phyloP scores from a whole-genome alignment of 495 filamentous ascomycete species.

The Astrocystis sublimbata region DNA sequence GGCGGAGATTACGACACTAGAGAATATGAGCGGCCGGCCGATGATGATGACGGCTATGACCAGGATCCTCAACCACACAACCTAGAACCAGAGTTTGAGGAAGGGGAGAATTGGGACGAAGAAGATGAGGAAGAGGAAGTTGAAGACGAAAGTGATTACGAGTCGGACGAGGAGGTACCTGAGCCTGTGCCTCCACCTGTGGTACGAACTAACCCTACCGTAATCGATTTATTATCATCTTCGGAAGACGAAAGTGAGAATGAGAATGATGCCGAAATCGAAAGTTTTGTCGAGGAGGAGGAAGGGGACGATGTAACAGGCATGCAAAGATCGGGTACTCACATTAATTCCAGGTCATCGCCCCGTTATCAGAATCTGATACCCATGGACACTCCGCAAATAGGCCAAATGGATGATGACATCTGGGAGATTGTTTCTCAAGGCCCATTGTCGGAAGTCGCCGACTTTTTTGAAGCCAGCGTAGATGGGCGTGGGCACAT shows the following conservation, averaged over 20 bases:
- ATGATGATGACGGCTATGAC: conserved; percentile 42
- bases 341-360: neutral
- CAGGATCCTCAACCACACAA: conserved; percentile 28
- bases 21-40: conserved; percentile 31
- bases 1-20: conserved; percentile 32
- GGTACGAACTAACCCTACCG: conserved; percentile 29
- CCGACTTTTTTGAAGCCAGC: neutral
- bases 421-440: neutral
- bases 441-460: neutral
- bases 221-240: conserved; percentile 43
- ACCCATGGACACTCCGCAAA: neutral
- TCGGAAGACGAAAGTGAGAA: conserved; percentile 39
- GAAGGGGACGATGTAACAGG: conserved; percentile 7
- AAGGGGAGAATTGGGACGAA: conserved; percentile 32
- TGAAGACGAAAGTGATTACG: conserved; percentile 31
- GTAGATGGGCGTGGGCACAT: neutral
- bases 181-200: neutral
- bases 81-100: conserved; percentile 30
- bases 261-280: conserved; percentile 24
- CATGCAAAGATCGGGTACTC: neutral
- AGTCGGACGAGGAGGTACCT: conserved; percentile 15
- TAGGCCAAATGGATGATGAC: neutral
- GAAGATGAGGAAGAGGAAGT: conserved; percentile 30
- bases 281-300: conserved; percentile 17
- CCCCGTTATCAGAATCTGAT: neutral